Conservation (phyloP, 2,329 filamentous ascomycete species). For the Fonsecaea nubica region DNA sequence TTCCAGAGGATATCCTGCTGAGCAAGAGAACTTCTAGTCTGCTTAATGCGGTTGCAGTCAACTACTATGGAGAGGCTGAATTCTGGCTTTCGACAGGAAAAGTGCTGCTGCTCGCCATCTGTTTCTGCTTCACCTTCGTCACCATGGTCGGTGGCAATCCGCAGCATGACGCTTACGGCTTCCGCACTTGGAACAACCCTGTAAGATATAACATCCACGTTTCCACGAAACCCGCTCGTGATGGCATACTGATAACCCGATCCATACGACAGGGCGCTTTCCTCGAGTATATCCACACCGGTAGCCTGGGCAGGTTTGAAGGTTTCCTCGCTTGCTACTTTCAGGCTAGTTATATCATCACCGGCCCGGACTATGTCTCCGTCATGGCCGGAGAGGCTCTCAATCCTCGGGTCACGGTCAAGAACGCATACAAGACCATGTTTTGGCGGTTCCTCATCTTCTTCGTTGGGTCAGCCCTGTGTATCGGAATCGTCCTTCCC, state of each 20-base stretch:
- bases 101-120: constrained; percentile 55
- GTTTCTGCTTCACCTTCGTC: constrained; percentile 59
- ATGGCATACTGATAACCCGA: no score
- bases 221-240: no score
- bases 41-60: constrained; percentile 24
- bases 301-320: constrained; percentile 40
- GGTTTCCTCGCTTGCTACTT: constrained; percentile 71
- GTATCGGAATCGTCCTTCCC: constrained; percentile 72
- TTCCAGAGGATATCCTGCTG: no score
- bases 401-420: constrained; percentile 66
- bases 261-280: no score
- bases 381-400: constrained; percentile 70
- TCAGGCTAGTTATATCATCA: constrained; percentile 69
- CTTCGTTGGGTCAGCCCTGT: constrained; percentile 73
- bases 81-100: constrained; percentile 59
- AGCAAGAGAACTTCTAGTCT: constrained; percentile 33
- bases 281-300: constrained; percentile 11
- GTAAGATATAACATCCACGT: no score
- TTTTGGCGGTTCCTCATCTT: constrained; percentile 76
- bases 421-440: constrained; percentile 68
- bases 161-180: constrained; percentile 60
- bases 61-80: constrained; percentile 46
- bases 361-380: constrained; percentile 67
- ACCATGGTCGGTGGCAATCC: constrained; percentile 57
- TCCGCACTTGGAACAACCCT: constrained; percentile 62